Base-by-base conservation (phyloP, 441 rosid genomes). In the Erodium texanum region DNA sequence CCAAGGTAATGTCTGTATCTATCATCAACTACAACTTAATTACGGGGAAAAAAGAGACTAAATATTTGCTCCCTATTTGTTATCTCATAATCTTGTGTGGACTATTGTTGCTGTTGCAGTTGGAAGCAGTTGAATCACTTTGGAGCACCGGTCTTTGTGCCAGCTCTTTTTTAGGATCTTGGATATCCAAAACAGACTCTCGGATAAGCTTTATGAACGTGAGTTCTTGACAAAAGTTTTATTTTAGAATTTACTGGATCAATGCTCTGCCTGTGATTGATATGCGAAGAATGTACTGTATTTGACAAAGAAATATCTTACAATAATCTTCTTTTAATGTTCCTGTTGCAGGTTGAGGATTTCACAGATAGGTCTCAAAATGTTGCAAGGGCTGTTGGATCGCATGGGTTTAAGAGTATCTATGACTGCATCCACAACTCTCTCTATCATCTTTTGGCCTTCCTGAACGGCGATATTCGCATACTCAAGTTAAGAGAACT, bases 121-220 rank as follows among this genome's bases (percentile, higher is more conserved):
- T 83, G 52, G 80, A 74, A 68, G 79, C 85, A 5, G 78, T 77
- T 62, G 82, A 83, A 68, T 75, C 68, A 64, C 87, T 83, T 22
- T 85, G 89, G 87, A 68, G 48, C 36, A 70, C 76, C 73, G 89
- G 85, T 48, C 83, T 85, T 9, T 85, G 87, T 66, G 81, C 70
- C 61, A 80, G 87, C 75, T 62, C 80, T 62, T 67, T 70, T 56
- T 70, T 66, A 54, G 87, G 87, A 67, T 70, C 70, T 8, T 85
- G 87, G 87, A 76, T 71, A 54, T 70, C 79, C 24, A 81, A 80
- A 71, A 79, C 65, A 70, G 70, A 71, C 67, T 69, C 74, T 58
- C 34, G 8, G 15, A 64, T 68, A 71, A 69, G 23, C 61, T 56
- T 38, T 7, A 66, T 80, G 4, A 76, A 67, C 68, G 81, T 80